Percentiles rank a stretch among this genome's conserved stretches.
Evolutionary conservation across 2,329 filamentous ascomycete genomes (phyloP).

Genomic region (Aspergillus melleus): DNA sequence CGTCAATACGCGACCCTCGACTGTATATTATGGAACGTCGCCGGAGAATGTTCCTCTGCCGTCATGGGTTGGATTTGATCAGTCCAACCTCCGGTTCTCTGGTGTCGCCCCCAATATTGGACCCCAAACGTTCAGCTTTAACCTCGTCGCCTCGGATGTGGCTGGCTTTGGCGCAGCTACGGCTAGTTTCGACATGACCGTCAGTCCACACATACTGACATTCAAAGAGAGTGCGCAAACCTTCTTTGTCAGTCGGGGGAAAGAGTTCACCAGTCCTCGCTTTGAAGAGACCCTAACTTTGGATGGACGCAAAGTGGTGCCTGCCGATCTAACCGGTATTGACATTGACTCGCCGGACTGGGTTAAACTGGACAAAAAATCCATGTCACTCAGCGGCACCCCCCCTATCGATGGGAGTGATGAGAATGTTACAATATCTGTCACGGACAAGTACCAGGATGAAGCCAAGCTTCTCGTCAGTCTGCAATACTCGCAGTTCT

Average conservation of each 20-base stretch:
- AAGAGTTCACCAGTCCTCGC: slow-evolving; percentile 53
- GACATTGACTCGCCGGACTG: slow-evolving; percentile 63
- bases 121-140: slow-evolving; percentile 70
- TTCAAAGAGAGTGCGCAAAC: slow-evolving; percentile 59
- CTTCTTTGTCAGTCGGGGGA: slow-evolving; percentile 58
- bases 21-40: slow-evolving; percentile 74
- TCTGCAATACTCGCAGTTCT: slow-evolving; percentile 46
- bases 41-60: slow-evolving; percentile 78
- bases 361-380: slow-evolving; percentile 65
- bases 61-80: slow-evolving; percentile 79
- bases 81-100: slow-evolving; percentile 62
- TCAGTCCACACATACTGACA: slow-evolving; percentile 69
- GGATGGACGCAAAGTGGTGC: slow-evolving; percentile 55
- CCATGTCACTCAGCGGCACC: slow-evolving; percentile 64
- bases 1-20: slow-evolving; percentile 53
- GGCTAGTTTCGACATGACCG: slow-evolving; percentile 67
- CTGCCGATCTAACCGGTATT: slow-evolving; percentile 54
- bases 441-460: slow-evolving; percentile 61
- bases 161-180: slow-evolving; percentile 71
- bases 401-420: slow-evolving; percentile 60
- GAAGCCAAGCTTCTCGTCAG: slow-evolving; percentile 58
- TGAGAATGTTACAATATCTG: slow-evolving; percentile 62
- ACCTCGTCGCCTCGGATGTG: slow-evolving; percentile 75
- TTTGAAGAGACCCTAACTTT: slow-evolving; percentile 56
- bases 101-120: slow-evolving; percentile 69